A percentile compares a stretch with the other conserved stretches of the same genome.
Evolutionary conservation across 768 basidiomycete species (phyloP).

Genomic region (Lanmaoa rubissima): DNA sequence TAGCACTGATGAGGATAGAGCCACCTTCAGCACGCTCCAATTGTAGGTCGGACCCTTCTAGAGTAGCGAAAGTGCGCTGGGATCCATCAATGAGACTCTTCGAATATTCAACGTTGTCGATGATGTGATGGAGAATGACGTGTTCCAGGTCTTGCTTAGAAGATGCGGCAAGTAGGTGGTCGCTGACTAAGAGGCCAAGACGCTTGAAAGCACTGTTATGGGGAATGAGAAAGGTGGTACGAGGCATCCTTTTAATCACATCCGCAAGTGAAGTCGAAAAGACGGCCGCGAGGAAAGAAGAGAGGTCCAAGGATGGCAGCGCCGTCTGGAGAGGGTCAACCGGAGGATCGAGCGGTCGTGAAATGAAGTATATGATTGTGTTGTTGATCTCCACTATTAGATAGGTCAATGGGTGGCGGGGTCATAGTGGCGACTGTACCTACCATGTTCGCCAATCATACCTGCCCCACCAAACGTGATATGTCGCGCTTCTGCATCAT

Average conservation of each 20-base stretch:
- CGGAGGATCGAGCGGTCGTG: conserved; percentile 80
- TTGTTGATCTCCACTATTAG: conserved; percentile 67
- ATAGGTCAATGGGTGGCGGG: conserved; percentile 7
- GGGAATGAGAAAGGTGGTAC: conserved; percentile 83
- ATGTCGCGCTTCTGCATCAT: conserved; percentile 45
- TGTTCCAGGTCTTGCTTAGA: conserved; percentile 78
- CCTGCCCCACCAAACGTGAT: conserved; percentile 84
- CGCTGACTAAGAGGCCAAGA: conserved; percentile 80
- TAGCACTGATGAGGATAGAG: conserved; percentile 51
- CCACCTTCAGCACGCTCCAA: conserved; percentile 58
- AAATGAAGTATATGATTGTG: conserved; percentile 86
- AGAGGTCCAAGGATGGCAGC: conserved; percentile 79
- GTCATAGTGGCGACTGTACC: conserved; percentile 26
- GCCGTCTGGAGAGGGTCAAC: conserved; percentile 77
- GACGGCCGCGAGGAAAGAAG: conserved; percentile 85
- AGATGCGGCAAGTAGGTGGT: conserved; percentile 76
- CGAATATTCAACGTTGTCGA: conserved; percentile 75
- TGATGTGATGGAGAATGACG: conserved; percentile 84
- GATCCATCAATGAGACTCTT: conserved; percentile 59
- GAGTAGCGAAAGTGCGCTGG: conserved; percentile 70
- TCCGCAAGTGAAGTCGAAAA: conserved; percentile 86
- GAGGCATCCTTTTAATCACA: conserved; percentile 57
- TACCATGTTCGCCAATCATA: conserved; percentile 75
- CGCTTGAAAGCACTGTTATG: conserved; percentile 86
- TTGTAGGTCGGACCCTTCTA: conserved; percentile 83